These are phyloP conservation scores for Fusarium nurragi DNA, from an alignment of 2,329 filamentous ascomycete genomes.

Conservation along the genomic window DNA sequence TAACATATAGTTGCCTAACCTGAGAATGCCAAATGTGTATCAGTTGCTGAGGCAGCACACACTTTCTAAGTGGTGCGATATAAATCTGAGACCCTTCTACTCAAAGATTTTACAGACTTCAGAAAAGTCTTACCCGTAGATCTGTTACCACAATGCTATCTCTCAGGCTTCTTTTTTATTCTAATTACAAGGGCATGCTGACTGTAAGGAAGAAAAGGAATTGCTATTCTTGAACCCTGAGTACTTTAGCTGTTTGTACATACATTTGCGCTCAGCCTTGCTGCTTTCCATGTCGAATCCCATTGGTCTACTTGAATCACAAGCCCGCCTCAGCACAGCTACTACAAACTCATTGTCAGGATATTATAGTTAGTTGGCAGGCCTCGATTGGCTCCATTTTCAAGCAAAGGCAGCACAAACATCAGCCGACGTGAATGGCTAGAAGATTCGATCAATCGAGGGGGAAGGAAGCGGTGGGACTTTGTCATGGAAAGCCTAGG, in stretches of 20 bases:
- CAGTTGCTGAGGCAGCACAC: no score
- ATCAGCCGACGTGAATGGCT: slow-evolving; percentile 21
- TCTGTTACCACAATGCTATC: no score
- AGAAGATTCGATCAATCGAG: slow-evolving; percentile 41
- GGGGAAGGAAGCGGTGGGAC: slow-evolving; percentile 34
- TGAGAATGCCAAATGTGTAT: no score
- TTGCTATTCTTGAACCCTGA: no score
- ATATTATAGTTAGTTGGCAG: neutral
- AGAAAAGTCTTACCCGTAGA: no score
- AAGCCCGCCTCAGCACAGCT: slow-evolving; percentile 6
- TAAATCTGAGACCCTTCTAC: no score
- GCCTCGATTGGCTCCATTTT: slow-evolving; percentile 15
- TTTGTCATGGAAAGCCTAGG: slow-evolving; percentile 33
- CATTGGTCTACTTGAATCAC: slow-evolving; percentile 13
- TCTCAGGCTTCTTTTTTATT: no score
- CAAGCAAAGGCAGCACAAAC: slow-evolving; percentile 1
- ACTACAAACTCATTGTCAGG: neutral
- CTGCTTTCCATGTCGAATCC: neutral
- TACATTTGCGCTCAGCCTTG: slow-evolving; percentile 23
- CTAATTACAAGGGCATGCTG: no score
- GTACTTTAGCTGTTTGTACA: neutral
- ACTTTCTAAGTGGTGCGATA: no score
- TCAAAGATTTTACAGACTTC: no score
- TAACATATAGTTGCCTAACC: no score
- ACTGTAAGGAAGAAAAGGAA: no score